phyloP scores from a whole-genome alignment of 306 rosid species.

The Trifolium repens region DNA sequence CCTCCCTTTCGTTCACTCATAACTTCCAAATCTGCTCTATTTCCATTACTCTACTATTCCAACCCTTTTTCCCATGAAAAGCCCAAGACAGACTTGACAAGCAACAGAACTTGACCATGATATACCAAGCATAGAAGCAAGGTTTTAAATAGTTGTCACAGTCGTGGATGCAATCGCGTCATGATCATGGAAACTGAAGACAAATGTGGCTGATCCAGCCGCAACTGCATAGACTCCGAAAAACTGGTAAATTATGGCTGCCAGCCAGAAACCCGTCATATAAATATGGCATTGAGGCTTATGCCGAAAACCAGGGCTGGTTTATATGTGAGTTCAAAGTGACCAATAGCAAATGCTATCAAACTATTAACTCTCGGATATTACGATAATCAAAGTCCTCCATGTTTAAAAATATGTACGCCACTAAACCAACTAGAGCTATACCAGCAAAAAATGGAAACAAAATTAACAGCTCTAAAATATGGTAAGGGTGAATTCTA shows the following conservation, averaged over 20 bases:
- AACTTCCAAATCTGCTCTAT: constrained; percentile 2
- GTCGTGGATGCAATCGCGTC: neutral
- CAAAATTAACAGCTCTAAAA: constrained; percentile 46
- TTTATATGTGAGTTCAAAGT: too few species aligned
- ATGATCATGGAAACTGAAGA: neutral
- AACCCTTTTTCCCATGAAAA: constrained; percentile 17
- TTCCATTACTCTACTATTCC: constrained; percentile 18
- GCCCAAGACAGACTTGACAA: constrained; percentile 12
- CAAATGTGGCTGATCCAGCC: neutral
- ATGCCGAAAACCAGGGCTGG: neutral
- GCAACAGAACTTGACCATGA: constrained; percentile 19
- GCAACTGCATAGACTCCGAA: neutral
- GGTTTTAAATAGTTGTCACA: neutral
- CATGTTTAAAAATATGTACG: constrained; percentile 25
- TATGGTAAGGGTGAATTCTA: constrained; percentile 46
- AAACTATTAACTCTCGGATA: neutral
- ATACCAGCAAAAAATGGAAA: constrained; percentile 40
- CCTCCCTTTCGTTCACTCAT: constrained; percentile 10
- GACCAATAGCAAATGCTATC: constrained; percentile 9
- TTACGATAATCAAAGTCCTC: constrained; percentile 30
- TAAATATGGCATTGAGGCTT: neutral
- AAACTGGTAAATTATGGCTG: neutral
- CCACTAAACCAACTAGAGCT: constrained; percentile 31
- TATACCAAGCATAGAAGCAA: constrained; percentile 24
- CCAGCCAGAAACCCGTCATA: neutral